phyloP scores from a whole-genome alignment of 1,284 basidiomycete genomes.

The Farysia itapuensis region DNA sequence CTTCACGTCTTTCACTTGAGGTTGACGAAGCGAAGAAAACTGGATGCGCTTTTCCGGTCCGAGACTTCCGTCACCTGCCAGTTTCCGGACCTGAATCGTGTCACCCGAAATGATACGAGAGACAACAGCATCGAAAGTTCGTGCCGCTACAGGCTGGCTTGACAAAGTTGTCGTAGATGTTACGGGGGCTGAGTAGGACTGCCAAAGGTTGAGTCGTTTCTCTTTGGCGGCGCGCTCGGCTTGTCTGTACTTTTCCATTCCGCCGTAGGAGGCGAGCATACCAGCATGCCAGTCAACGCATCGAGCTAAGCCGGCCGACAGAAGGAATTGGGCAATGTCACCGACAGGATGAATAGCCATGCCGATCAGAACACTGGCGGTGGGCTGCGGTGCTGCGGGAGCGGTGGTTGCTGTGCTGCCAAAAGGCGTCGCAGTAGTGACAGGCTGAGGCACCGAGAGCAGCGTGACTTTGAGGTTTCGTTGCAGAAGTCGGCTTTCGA shows the following conservation, averaged over 20 bases:
- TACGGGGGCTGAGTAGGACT: constrained; percentile 62
- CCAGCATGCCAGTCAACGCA: constrained; percentile 98
- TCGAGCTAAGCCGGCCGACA: constrained; percentile 81
- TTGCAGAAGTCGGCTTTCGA: constrained; percentile 87
- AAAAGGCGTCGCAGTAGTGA: constrained; percentile 70
- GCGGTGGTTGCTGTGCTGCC: constrained; percentile 64
- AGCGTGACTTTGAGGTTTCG: constrained; percentile 82
- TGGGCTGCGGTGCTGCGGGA: constrained; percentile 61
- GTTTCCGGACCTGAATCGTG: constrained; percentile 67
- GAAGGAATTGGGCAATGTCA: constrained; percentile 87
- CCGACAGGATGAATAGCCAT: constrained; percentile 88
- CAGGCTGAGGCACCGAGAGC: constrained; percentile 72
- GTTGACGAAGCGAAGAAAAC: constrained; percentile 81
- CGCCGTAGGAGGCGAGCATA: constrained; percentile 71
- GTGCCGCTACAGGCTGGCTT: constrained; percentile 28
- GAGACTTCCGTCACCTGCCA: constrained; percentile 60
- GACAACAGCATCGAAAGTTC: constrained; percentile 72
- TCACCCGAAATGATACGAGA: constrained; percentile 88
- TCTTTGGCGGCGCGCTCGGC: constrained; percentile 85
- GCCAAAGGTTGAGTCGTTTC: constrained; percentile 76
- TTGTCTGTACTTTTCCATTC: constrained; percentile 68
- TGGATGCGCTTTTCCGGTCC: constrained; percentile 79
- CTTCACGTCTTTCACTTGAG: constrained; percentile 72
- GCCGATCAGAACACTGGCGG: constrained; percentile 81
- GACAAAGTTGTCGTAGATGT: constrained; percentile 22